Percentiles rank a stretch among this genome's conserved stretches.
Conservation (phyloP, 2,329 filamentous ascomycete species). For the Gyromitra esculenta region DNA sequence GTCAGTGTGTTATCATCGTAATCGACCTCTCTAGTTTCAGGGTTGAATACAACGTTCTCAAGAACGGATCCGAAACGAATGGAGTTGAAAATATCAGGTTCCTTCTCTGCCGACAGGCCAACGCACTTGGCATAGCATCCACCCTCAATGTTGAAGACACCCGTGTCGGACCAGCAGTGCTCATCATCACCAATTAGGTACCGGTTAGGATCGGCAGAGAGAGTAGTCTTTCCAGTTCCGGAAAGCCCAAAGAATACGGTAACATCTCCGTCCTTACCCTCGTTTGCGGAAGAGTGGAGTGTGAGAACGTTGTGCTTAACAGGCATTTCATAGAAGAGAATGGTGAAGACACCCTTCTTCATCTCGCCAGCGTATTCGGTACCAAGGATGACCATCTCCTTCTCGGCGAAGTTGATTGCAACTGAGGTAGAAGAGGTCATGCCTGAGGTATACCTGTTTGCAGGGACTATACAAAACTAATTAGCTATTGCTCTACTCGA, state of each 20-base stretch:
- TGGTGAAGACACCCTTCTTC: constrained; percentile 99
- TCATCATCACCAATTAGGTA: constrained; percentile 97
- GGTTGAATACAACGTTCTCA: constrained; percentile 98
- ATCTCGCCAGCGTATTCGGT: constrained; percentile 98
- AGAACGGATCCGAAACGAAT: constrained; percentile 97
- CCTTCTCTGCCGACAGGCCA: constrained; percentile 96
- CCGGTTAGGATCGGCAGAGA: constrained; percentile 96
- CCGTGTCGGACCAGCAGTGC: constrained; percentile 98
- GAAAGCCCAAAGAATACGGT: constrained; percentile 99
- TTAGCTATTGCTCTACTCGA: constrained; percentile 27
- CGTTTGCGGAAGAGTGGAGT: constrained; percentile 97
- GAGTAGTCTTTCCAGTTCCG: constrained; percentile 97
- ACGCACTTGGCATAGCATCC: constrained; percentile 99
- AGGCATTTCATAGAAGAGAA: constrained; percentile 99
- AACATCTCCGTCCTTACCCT: constrained; percentile 92
- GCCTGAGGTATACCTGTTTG: constrained; percentile 95
- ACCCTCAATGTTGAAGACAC: constrained; percentile 99
- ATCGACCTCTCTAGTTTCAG: constrained; percentile 85
- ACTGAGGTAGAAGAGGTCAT: constrained; percentile 99
- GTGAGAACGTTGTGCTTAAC: constrained; percentile 99
- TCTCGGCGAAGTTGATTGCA: constrained; percentile 97
- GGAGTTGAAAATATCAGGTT: constrained; percentile 95
- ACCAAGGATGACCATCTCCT: constrained; percentile 99
- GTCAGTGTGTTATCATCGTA: constrained; percentile 95
- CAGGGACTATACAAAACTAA: constrained; percentile 70